Evolutionary conservation across 140 eudicot species (phyloP), one percentile per base, ranked within the genome.

Genomic region (Cichorium intybus): DNA sequence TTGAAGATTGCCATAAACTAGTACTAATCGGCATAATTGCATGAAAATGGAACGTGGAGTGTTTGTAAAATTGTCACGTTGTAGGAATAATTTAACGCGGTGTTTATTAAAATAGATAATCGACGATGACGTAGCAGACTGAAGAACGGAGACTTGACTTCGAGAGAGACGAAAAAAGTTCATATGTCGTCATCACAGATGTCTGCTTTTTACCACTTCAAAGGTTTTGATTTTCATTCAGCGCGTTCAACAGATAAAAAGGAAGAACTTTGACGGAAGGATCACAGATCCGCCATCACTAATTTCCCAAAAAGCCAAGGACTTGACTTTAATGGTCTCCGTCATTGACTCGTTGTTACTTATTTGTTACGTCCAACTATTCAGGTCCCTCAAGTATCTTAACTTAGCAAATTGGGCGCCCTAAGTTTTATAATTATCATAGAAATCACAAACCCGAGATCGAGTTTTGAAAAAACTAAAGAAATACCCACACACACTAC

Each of bases 101-200:
- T n/a, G 1, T 57, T 1, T 24, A 31, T 58, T 10, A 58, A 58
- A 58, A 31, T 53, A 53, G 15, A 31, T 20, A 20, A 48, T 48
- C 15, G 31, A 43, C 2, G 17, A 17, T 49, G 21, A 57, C 31
- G 51, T 59, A 34, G 43, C 16, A 10, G 15, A 70, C 15, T 16
- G 26, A n/a, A 48, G 60, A 70, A 60, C 52, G 69, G 11, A 49
- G 61, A 70, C 76, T 70, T 60, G 69, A 70, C 62, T 66, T 34
- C 4, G 39, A 34, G 47, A n/a, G 10, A 34, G 26, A 18, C 26
- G 37, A 66, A 33, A 22, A 66, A 35, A 2, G 37, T 22, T 22
- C 15, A n/a, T 27, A 22, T 52, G 29, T 54, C 55, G 17, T 29
- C 54, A 37, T 24, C 23, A 12, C 0, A 18, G 21, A 64, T 10